Conservation (phyloP, 2,329 filamentous ascomycete species). For the Graphilbum sp. region DNA sequence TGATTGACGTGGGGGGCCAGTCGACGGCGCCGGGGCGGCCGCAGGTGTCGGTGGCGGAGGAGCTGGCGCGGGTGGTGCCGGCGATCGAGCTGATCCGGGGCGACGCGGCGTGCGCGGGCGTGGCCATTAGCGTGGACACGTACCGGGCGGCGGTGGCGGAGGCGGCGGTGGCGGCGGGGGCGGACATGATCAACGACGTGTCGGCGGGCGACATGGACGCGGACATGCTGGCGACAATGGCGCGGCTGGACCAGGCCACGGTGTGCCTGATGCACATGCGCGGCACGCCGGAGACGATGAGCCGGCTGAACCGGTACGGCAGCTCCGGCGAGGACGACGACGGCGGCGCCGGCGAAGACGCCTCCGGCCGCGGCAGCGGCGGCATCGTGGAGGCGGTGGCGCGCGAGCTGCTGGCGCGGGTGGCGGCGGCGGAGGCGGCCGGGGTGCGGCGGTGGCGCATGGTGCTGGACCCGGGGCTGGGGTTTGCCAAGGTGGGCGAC, state of each 20-base stretch:
- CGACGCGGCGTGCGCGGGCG: constrained; percentile 6
- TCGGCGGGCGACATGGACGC: constrained; percentile 67
- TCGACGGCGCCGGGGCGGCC: constrained; percentile 67
- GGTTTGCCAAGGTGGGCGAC: constrained; percentile 70
- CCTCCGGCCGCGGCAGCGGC: not conserved
- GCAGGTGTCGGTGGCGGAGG: constrained; percentile 55
- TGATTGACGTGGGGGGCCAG: constrained; percentile 87
- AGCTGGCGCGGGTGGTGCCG: constrained; percentile 62
- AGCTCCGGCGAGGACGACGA: not conserved
- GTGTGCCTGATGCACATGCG: constrained; percentile 89
- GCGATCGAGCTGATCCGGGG: constrained; percentile 58
- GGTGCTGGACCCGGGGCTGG: constrained; percentile 82
- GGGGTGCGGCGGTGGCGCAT: constrained; percentile 89
- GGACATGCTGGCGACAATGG: constrained; percentile 69
- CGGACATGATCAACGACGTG: constrained; percentile 90
- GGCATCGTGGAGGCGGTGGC: constrained; percentile 51
- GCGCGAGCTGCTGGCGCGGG: constrained; percentile 50
- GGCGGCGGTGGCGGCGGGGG: constrained; percentile 59
- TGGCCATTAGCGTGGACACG: constrained; percentile 82
- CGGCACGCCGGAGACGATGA: constrained; percentile 74
- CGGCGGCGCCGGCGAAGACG: constrained; percentile 42
- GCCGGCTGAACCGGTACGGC: constrained; percentile 44
- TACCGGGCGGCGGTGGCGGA: constrained; percentile 75
- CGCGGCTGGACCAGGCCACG: constrained; percentile 54
- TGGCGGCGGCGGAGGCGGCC: constrained; percentile 59